Conservation (phyloP, 2,329 filamentous ascomycete species). For the Pyrenophora graminea region DNA sequence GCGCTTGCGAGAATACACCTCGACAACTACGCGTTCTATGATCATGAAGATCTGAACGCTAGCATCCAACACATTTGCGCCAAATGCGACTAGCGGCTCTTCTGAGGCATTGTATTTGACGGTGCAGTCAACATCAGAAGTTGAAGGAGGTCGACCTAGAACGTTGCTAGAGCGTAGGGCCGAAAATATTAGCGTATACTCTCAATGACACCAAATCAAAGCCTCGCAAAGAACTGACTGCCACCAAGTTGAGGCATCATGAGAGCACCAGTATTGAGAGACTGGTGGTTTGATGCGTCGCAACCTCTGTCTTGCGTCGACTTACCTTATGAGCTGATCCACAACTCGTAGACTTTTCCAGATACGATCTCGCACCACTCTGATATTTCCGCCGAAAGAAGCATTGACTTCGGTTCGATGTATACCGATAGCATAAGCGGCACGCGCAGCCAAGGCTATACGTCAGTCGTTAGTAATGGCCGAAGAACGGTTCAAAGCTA, state of each 20-base stretch:
- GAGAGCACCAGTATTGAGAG: too few relatives aligned
- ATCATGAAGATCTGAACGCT: conserved; percentile 54
- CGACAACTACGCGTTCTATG: conserved; percentile 54
- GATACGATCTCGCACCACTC: conserved; percentile 52
- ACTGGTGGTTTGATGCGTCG: too few relatives aligned
- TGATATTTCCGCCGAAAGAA: conserved; percentile 51
- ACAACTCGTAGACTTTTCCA: conserved; percentile 60
- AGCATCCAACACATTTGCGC: conserved; percentile 35
- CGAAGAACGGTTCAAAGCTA: neutral
- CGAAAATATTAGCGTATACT: neutral
- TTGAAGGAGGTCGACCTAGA: conserved; percentile 58
- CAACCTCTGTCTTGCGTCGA: neutral
- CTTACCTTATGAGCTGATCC: conserved; percentile 52
- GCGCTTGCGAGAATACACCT: conserved; percentile 51
- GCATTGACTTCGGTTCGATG: conserved; percentile 58
- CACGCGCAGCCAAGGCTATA: conserved; percentile 52
- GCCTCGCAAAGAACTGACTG: neutral
- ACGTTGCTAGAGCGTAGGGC: conserved; percentile 46
- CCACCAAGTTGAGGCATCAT: too few relatives aligned
- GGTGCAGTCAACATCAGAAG: conserved; percentile 56
- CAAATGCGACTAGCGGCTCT: conserved; percentile 20
- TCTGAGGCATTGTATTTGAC: conserved; percentile 44
- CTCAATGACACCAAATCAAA: neutral
- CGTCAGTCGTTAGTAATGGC: neutral
- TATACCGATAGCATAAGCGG: conserved; percentile 58